Percentiles rank a stretch among this genome's conserved stretches.
These are phyloP conservation scores for Xylaria digitata DNA, from an alignment of 2,329 filamentous ascomycete genomes.

Conservation along the genomic window DNA sequence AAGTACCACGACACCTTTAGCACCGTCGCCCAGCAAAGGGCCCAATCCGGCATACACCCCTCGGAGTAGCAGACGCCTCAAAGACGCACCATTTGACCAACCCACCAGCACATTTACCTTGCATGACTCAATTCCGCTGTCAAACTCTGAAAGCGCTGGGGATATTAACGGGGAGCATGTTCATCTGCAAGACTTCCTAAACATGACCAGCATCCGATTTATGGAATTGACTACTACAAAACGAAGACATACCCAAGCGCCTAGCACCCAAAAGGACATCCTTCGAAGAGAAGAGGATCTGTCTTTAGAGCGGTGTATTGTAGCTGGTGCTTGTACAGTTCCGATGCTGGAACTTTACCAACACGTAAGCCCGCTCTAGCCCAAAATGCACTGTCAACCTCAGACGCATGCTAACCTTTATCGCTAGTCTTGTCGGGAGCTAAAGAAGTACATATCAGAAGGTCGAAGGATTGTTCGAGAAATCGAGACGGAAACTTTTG, in stretches of 20 bases:
- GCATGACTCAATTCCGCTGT: conserved; percentile 55
- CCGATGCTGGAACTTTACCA: conserved; percentile 96
- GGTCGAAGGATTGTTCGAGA: conserved; percentile 89
- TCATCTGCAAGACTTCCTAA: conserved; percentile 90
- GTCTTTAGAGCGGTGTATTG: conserved; percentile 80
- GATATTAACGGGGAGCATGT: conserved; percentile 72
- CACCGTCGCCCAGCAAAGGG: conserved; percentile 61
- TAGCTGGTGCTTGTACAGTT: conserved; percentile 89
- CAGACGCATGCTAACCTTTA: conserved; percentile 45
- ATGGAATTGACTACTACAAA: conserved; percentile 99
- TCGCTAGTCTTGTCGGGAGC: conserved; percentile 80
- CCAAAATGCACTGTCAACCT: not conserved
- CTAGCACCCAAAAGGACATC: conserved; percentile 59
- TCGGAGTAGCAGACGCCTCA: conserved; percentile 65
- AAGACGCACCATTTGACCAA: conserved; percentile 62
- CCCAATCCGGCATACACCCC: conserved; percentile 63
- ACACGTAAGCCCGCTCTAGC: conserved; percentile 67
- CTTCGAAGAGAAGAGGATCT: conserved; percentile 61
- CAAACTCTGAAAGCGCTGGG: conserved; percentile 57
- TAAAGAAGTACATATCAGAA: conserved; percentile 97
- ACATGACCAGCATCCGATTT: conserved; percentile 96
- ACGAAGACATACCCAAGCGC: conserved; percentile 82
- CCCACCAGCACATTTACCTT: conserved; percentile 58
- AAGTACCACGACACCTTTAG: conserved; percentile 54
- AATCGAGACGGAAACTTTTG: conserved; percentile 88